Evolutionary conservation across 176 grass and related monocot genomes (phyloP).

Genomic region (Hyparrhenia diplandra): DNA sequence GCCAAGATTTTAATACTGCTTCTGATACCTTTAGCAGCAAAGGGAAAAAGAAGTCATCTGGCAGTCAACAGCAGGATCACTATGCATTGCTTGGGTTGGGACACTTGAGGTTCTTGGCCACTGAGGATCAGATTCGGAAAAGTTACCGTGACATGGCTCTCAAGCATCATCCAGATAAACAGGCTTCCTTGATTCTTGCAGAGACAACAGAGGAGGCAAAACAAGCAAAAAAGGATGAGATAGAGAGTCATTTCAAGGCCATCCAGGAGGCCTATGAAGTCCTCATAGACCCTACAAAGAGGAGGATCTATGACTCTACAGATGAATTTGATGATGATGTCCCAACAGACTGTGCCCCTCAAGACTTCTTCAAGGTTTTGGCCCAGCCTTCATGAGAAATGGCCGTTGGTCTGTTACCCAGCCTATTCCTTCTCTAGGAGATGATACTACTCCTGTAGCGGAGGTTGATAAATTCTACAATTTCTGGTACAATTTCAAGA

Average conservation of each 20-base stretch:
- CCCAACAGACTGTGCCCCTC: slow-evolving; percentile 82
- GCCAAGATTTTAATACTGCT: slow-evolving; percentile 53
- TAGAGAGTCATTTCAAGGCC: slow-evolving; percentile 88
- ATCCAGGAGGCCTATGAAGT: slow-evolving; percentile 96
- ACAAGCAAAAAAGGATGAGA: slow-evolving; percentile 90
- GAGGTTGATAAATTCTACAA: slow-evolving; percentile 93
- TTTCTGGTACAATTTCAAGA: slow-evolving; percentile 97
- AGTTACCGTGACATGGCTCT: slow-evolving; percentile 92
- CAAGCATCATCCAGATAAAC: slow-evolving; percentile 98
- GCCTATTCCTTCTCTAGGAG: slow-evolving; percentile 76
- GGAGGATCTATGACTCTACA: slow-evolving; percentile 93
- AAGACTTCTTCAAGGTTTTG: slow-evolving; percentile 98
- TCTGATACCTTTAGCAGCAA: slow-evolving; percentile 82
- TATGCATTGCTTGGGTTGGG: slow-evolving; percentile 85
- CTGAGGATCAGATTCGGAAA: slow-evolving; percentile 95
- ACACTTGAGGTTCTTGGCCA: slow-evolving; percentile 87
- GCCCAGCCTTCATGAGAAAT: slow-evolving; percentile 96
- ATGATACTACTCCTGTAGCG: slow-evolving; percentile 53
- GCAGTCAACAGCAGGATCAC: slow-evolving; percentile 87
- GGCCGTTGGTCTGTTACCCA: slow-evolving; percentile 83
- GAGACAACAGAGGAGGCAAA: slow-evolving; percentile 84
- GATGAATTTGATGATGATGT: slow-evolving; percentile 99
- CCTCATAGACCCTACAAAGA: slow-evolving; percentile 86
- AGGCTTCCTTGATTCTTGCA: slow-evolving; percentile 63
- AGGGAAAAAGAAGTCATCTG: slow-evolving; percentile 91